Evolutionary conservation across 164 flowering plant genomes (phyloP).

Genomic region (Umbilicus rupestris): DNA sequence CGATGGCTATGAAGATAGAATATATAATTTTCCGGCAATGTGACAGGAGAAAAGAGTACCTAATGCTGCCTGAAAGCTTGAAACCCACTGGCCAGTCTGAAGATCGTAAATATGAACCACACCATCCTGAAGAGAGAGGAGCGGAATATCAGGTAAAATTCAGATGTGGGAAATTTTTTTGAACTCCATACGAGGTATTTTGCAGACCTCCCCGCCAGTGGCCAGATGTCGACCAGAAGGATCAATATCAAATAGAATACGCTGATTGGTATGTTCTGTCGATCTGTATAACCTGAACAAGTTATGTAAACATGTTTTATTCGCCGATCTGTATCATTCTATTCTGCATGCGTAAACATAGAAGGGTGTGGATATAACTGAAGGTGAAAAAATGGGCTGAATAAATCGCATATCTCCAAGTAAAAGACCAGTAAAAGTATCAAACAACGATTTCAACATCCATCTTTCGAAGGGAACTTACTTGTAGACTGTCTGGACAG

Average conservation of each 20-base stretch:
- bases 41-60: constrained; percentile 28
- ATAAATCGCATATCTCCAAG: not conserved
- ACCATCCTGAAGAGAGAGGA: constrained; percentile 60
- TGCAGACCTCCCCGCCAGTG: constrained; percentile 83
- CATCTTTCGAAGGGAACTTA: constrained; percentile 24
- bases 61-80: constrained; percentile 84
- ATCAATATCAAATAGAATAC: constrained; percentile 82
- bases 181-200: no score
- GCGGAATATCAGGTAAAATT: not conserved
- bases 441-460: not conserved
- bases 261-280: constrained; percentile 69
- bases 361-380: no score
- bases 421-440: not conserved
- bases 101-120: constrained; percentile 84
- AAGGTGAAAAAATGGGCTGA: not conserved
- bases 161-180: not conserved
- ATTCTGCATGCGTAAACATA: not conserved
- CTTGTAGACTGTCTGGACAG: constrained; percentile 78
- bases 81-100: constrained; percentile 83
- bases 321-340: not conserved
- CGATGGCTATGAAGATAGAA: not conserved
- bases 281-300: constrained; percentile 73
- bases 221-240: constrained; percentile 81
- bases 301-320: not conserved
- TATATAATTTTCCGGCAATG: not conserved